Evolutionary conservation across 2,329 filamentous ascomycete species (phyloP).

Genomic region (Clonostachys rosea): DNA sequence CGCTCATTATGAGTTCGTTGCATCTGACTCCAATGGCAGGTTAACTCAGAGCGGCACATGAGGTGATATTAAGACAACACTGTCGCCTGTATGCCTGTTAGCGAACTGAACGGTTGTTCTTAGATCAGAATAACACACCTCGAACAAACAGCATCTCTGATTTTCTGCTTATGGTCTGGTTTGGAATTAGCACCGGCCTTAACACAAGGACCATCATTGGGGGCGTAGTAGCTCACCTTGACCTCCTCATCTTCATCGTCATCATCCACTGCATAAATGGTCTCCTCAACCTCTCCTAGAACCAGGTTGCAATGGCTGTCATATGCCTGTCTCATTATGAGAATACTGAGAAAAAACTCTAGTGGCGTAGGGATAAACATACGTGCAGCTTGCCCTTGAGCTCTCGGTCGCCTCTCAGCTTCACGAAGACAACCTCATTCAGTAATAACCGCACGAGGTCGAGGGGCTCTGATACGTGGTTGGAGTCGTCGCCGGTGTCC

Average conservation of each 20-base stretch:
- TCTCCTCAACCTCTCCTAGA: conserved; percentile 94
- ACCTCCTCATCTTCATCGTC: conserved; percentile 78
- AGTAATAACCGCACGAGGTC: conserved; percentile 92
- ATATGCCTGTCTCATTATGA: conserved; percentile 66
- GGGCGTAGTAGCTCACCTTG: conserved; percentile 46
- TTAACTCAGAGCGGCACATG: conserved; percentile 38
- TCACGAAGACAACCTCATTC: conserved; percentile 95
- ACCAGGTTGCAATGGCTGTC: conserved; percentile 98
- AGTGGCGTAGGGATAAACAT: conserved; percentile 24
- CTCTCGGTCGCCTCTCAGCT: conserved; percentile 92
- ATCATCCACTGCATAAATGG: conserved; percentile 89
- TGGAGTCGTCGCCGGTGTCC: conserved; percentile 70
- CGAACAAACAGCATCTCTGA: conserved; percentile 98
- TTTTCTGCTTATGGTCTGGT: conserved; percentile 87
- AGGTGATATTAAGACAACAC: conserved; percentile 68
- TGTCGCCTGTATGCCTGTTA: conserved; percentile 49
- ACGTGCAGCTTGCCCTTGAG: conserved; percentile 94
- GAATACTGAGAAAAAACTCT: too few species aligned
- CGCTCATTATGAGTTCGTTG: too few species aligned
- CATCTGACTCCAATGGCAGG: not conserved
- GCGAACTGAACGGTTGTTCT: too few species aligned
- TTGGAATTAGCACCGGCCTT: not conserved
- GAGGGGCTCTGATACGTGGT: conserved; percentile 82
- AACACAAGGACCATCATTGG: not conserved
- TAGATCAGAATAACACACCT: conserved; percentile 53